Evolutionary conservation across 1,284 basidiomycete species (phyloP), one percentile per base, ranked within the genome.

Genomic region (Ganoderma resinaceum): DNA sequence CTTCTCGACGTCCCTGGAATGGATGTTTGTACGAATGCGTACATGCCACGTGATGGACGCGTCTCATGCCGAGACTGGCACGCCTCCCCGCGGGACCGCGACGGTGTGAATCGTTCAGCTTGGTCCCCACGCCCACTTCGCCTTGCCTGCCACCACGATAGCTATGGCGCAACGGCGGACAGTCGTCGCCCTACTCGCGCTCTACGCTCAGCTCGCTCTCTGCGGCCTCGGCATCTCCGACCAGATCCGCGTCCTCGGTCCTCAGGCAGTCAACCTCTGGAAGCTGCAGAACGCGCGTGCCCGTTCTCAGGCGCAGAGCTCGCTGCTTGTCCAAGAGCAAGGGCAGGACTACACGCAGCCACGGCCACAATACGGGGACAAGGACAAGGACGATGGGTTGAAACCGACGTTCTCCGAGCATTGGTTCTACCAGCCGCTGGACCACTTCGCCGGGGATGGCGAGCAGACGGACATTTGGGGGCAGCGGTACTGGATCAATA

Each of bases 401-500:
- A 57, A 72, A 46, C 65, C 76, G 43, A 83, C 85, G 62, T 92
- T 92, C 76, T 81, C 82, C 11, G 83, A 83, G 3, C 86, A 86
- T 63, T 95, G 90, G 84, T 95, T 97, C 80, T 82, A 86, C 66
- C 96, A 98, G 78, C 94, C 93, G 0, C 81, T 97, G 62, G 95
- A 97, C 78, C 96, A 98, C 77, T 90, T 91, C 71, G 82, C 85
- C 57, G 77, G 79, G 26, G 80, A 14, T 23, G 66, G 62, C 61
- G 58, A 82, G n/a, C 6, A 3, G 26, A 80, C 82, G 42, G 83
- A 85, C 61, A 90, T 86, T 2, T 95, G 91, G 78, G 79, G 82
- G 61, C 93, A 95, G 76, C 86, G 93, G 33, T 98, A 96, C 81
- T 99, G 96, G 95, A 85, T 96, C 60, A 96, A 92, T 77, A 87